Base-by-base conservation (phyloP, 352 stramenopile genomes). In the Achlya hypogyna region DNA sequence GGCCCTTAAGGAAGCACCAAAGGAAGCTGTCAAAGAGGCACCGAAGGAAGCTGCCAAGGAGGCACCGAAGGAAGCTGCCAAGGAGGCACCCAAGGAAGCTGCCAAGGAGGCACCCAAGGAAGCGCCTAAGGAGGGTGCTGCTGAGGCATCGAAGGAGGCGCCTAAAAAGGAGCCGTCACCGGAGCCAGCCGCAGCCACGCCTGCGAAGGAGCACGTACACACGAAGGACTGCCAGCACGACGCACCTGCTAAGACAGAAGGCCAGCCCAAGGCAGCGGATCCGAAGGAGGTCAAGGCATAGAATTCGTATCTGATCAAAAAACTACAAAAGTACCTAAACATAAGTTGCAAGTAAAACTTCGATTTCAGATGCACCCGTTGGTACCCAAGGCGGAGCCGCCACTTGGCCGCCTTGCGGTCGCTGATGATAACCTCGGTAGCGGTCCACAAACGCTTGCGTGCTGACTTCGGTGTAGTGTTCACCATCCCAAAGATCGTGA, bases 11-110 rank as follows among this genome's bases (percentile, higher is more conserved):
- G 51, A 58, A 58, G 51, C 51, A 4, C 51, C 51, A 1, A 58
- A 58, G 51, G 51, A 58, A 5, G 27, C 51, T 35, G 51, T 20
- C 2, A 58, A 63, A 32, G 53, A 49, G 8, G 53, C 28, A 5
- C 32, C 53, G 25, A 63, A 63, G 32, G 53, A 63, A 38, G 32
- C 53, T 10, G 22, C 31, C 1, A 63, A 63, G 53, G 53, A 63
- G 28, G 53, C 31, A 0, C 32, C 53, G 16, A 63, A 63, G 31
- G 35, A 63, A 49, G 53, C 31, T 0, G 6, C 16, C 16, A 63
- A 63, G 32, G 53, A 63, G 28, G 31, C 31, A 8, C 53, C 53
- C 27, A 62, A 62, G 53, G 34, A 62, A 27, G 53, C 45, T 53
- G n/a, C n/a, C 2, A 45, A 3, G 38, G 45, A 25, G 9, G n/a